phyloP scores from a whole-genome alignment of 2,329 filamentous ascomycete genomes.

The Cytospora piceicola region DNA sequence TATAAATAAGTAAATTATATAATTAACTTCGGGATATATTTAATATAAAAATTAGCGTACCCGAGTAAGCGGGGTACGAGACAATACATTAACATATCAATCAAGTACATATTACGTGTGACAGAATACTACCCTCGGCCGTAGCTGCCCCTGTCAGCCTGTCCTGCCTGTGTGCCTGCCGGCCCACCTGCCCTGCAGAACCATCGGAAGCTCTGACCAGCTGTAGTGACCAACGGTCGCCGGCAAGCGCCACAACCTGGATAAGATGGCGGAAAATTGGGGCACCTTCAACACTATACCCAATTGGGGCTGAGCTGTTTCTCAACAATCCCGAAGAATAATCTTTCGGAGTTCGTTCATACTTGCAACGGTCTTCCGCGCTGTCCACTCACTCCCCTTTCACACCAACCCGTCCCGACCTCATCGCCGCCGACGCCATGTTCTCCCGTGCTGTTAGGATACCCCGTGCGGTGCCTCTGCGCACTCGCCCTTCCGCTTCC shows the following conservation, averaged over 20 bases:
- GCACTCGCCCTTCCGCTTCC: conserved; percentile 49
- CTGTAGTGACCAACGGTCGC: conserved; percentile 4
- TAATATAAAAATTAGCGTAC: too few species aligned
- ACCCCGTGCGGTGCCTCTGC: conserved; percentile 64
- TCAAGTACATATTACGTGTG: too few species aligned
- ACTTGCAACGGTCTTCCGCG: conserved; percentile 20
- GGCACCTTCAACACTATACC: conserved; percentile 14
- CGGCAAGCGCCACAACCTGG: neutral
- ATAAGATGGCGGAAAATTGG: conserved; percentile 19
- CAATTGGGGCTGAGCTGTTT: conserved; percentile 23
- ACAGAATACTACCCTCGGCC: too few species aligned
- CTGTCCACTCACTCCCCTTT: conserved; percentile 17
- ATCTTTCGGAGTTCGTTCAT: conserved; percentile 28
- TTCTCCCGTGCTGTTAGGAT: conserved; percentile 71
- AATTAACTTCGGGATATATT: too few species aligned
- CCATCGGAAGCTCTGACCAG: conserved; percentile 22
- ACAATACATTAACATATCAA: too few species aligned
- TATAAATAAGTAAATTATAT: too few species aligned
- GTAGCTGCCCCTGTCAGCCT: too few species aligned
- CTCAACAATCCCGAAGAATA: conserved; percentile 32
- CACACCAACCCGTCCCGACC: conserved; percentile 20
- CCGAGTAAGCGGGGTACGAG: too few species aligned
- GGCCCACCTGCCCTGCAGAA: neutral
- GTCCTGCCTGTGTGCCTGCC: too few species aligned
- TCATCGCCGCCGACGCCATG: conserved; percentile 52